A percentile compares a stretch with the other conserved stretches of the same genome.
These are phyloP conservation scores for Astraeus odoratus DNA, from an alignment of 768 basidiomycete genomes.

Conservation along the genomic window DNA sequence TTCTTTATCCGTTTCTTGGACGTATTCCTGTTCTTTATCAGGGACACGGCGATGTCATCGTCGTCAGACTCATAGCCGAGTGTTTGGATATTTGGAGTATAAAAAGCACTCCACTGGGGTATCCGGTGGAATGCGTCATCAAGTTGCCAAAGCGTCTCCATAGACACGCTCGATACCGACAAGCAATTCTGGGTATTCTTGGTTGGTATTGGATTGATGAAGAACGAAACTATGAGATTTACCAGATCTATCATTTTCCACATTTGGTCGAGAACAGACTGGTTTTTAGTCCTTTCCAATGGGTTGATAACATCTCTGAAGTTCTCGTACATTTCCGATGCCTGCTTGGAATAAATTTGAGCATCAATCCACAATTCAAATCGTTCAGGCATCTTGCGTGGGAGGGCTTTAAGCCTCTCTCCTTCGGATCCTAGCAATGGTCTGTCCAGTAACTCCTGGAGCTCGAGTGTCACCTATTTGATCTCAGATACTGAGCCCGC, in stretches of 20 bases:
- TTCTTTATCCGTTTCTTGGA: conserved; percentile 18
- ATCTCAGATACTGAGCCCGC: background rate
- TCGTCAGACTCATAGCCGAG: conserved; percentile 20
- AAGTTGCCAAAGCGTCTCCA: conserved; percentile 63
- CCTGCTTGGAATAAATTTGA: conserved; percentile 52
- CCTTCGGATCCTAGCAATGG: conserved; percentile 54
- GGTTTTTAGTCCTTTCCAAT: conserved; percentile 46
- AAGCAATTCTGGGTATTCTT: conserved; percentile 50
- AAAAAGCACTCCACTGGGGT: conserved; percentile 56
- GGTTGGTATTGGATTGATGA: conserved; percentile 2
- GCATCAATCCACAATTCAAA: conserved; percentile 68
- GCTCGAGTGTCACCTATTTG: conserved; percentile 52
- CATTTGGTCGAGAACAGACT: conserved; percentile 46
- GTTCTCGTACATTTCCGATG: conserved; percentile 41
- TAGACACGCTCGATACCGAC: conserved; percentile 40
- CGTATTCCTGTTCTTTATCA: conserved; percentile 9
- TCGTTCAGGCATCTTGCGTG: conserved; percentile 49
- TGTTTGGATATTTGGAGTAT: conserved; percentile 15
- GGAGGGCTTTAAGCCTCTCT: conserved; percentile 42
- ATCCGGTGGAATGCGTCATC: conserved; percentile 40
- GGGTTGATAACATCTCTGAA: conserved; percentile 56
- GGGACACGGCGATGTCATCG: conserved; percentile 12
- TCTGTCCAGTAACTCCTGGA: conserved; percentile 58
- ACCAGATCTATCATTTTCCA: conserved; percentile 62
- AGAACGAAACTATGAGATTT: conserved; percentile 13